Percentiles rank a stretch among this genome's conserved stretches.
These are phyloP conservation scores for Emiliania huxleyi DNA, from an alignment of 78 protist genomes.

Conservation along the genomic window DNA sequence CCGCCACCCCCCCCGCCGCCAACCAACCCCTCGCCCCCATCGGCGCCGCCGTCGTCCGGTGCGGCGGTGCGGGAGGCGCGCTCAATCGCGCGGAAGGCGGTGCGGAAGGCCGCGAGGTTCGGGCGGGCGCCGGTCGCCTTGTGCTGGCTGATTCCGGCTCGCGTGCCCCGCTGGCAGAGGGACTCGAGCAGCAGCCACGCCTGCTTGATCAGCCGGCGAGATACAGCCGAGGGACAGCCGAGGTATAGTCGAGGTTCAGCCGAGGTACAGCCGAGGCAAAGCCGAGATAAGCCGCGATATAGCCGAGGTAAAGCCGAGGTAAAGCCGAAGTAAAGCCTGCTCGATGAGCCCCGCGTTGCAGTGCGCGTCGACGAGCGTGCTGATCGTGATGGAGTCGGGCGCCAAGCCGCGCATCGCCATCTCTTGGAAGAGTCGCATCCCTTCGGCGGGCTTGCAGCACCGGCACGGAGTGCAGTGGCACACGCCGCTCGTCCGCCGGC, in stretches of 20 bases:
- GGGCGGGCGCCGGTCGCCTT: neutral
- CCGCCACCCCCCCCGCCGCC: neutral
- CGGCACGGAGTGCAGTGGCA: neutral
- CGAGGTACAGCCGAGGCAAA: no score
- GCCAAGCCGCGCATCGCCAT: neutral
- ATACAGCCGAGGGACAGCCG: no score
- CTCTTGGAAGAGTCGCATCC: neutral
- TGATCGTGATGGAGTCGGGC: conserved; percentile 2
- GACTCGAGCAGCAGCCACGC: neutral
- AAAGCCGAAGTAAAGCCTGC: no score
- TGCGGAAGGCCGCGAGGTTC: neutral
- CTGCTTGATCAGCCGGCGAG: no score
- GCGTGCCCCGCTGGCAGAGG: neutral
- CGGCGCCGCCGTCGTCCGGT: no score
- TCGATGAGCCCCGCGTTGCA: neutral
- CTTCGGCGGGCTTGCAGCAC: neutral
- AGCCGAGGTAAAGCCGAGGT: no score
- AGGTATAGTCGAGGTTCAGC: no score
- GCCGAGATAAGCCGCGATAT: neutral
- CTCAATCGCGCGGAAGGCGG: neutral
- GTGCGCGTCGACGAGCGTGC: conserved; percentile 14
- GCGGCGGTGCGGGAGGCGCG: neutral
- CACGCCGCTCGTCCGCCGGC: neutral
- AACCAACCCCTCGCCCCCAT: no score
- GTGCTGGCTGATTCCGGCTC: neutral